Evolutionary conservation across 2,329 filamentous ascomycete species (phyloP), one percentile per base, ranked within the genome.

Genomic region (Massarina eburnea): DNA sequence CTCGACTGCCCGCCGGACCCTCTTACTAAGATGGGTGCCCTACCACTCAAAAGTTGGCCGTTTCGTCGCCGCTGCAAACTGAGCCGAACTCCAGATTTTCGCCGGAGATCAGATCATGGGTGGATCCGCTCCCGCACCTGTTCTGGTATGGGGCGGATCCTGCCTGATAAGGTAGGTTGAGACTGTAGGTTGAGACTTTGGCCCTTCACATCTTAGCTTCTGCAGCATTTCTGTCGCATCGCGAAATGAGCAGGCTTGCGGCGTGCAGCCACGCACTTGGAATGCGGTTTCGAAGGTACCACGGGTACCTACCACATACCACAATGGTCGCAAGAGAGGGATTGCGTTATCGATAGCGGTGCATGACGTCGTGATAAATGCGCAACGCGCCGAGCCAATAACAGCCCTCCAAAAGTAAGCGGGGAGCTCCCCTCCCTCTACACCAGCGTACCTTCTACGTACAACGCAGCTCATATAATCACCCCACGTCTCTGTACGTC

Each of bases 211-310:
- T 5, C 69, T 19, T 20, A 15, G 67, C 59, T 6, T 55, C 32
- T 3, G 58, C 14, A 73, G 57, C 9, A 66, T 58, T 3, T 57
- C 38, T 2, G 58, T 51, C 5, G 54, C 51, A 51, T 74, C 71
- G 19, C 70, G 67, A 61, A 76, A 75, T 9, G 67, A 68, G 55
- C 73, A 74, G 12, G 72, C 71, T 59, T 74, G 71, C 5, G 71
- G 70, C 12, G 73, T 74, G 55, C 72, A 76, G 42, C 72, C 73
- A 45, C 71, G 58, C 7, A 21, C 73, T 72, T 4, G 71, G 71
- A 42, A 74, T 74, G 14, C 59, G 49, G 54, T 75, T 71, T 72
- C 71, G 75, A 10, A 63, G 58, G 21, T 70, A 30, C 7, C 12
- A 5, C 12, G 35, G 9, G 19, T 15, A 22, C 39, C 39, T 42